Evolutionary conservation across 768 basidiomycete species (phyloP), one percentile per base, ranked within the genome.

Genomic region (Mrakia frigida): DNA sequence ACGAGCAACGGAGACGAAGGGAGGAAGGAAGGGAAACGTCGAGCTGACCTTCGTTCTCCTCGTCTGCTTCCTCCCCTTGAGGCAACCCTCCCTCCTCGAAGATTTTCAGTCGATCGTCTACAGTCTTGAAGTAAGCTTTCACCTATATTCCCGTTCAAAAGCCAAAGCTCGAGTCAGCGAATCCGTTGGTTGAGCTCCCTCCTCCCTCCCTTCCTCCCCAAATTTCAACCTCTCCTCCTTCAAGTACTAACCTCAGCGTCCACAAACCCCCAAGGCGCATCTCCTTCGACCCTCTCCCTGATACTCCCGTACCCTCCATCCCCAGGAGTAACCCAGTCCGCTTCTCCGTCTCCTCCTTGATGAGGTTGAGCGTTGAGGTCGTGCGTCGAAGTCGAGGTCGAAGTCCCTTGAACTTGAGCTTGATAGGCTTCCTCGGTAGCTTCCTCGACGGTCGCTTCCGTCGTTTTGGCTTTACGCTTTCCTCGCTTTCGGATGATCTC

Each of bases 91-190:
- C 85, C 73, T 89, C 88, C 81, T 93, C 92, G 92, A 94, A 98
- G 79, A 91, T 89, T 68, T 89, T 89, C 56, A 97, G 89, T 81
- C 94, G 92, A 43, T 90, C 86, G 78, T 97, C 93, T 16, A 96
- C 93, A 0, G 89, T 92, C 63, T 91, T 85, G 80, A 97, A 96
- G 84, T 98, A 98, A 1, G 93, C 92, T 82, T 96, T 96, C 41
- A 96, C 86, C 77, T 78, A 72, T 28, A 56, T n/a, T n/a, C n/a
- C n/a, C n/a, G n/a, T n/a, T n/a, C n/a, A 5, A 59, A 10, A 23
- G 9, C 70, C 56, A 37, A 16, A 31, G n/a, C 50, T 6, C 25
- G 68, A 18, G 43, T 43, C 28, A 50, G 23, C 28, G 18, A 16
- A 43, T 70, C 43, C 16, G 33, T 25, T 35, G n/a, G 46, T 37